Conservation (phyloP, 805 yeast genomes). For the Candida argentea region DNA sequence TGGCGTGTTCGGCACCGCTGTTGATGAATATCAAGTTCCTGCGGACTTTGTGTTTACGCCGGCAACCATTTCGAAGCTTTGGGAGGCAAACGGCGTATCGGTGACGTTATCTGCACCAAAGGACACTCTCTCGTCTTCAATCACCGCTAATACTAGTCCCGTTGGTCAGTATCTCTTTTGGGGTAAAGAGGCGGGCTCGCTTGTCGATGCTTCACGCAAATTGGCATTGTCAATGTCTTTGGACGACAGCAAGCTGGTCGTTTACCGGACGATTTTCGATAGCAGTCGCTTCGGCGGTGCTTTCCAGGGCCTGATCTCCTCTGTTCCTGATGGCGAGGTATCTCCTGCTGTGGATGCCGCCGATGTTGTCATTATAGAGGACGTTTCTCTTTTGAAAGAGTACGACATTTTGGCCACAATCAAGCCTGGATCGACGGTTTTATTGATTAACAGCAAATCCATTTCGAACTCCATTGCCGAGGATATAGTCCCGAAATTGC, state of each 20-base stretch:
- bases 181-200: constrained; percentile 55
- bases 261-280: constrained; percentile 60
- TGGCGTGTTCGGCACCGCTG: constrained; percentile 27
- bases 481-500: constrained; percentile 43
- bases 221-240: constrained; percentile 63
- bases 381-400: constrained; percentile 39
- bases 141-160: constrained; percentile 32
- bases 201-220: constrained; percentile 47
- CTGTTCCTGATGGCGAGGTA: constrained; percentile 3
- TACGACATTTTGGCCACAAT: constrained; percentile 58
- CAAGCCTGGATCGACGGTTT: constrained; percentile 43
- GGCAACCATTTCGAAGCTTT: constrained; percentile 38
- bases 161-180: constrained; percentile 46
- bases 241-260: constrained; percentile 41
- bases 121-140: constrained; percentile 5
- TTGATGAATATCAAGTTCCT: constrained; percentile 45
- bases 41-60: constrained; percentile 49
- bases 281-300: constrained; percentile 65
- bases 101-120: constrained; percentile 14
- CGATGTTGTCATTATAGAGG: constrained; percentile 56
- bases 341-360: constrained; percentile 40
- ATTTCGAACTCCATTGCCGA: constrained; percentile 30
- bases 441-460: constrained; percentile 33
- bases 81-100: constrained; percentile 29
- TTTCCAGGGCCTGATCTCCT: constrained; percentile 52